phyloP scores from a whole-genome alignment of 1,139 yeast genomes.

The Yamadazyma jaroonii region DNA sequence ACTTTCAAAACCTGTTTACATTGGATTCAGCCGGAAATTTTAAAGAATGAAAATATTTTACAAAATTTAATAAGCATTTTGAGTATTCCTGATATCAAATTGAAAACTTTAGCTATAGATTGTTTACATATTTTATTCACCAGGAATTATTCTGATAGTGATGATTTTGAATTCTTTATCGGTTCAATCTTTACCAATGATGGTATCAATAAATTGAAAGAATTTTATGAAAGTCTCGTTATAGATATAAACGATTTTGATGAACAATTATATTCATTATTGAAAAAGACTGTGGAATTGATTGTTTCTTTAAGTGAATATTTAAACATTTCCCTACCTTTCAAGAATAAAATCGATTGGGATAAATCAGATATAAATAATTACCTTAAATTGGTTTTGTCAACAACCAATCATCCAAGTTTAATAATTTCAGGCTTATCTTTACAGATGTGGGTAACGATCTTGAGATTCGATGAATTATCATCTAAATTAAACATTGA shows the following conservation, averaged over 20 bases:
- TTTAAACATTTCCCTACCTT: slow-evolving; percentile 43
- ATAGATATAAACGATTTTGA: slow-evolving; percentile 77
- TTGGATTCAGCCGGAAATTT: slow-evolving; percentile 82
- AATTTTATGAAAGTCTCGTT: slow-evolving; percentile 60
- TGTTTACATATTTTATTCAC: slow-evolving; percentile 88
- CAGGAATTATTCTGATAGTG: slow-evolving; percentile 64
- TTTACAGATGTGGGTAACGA: slow-evolving; percentile 91
- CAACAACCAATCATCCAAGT: slow-evolving; percentile 81
- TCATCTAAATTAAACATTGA: slow-evolving; percentile 49
- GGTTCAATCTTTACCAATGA: slow-evolving; percentile 74
- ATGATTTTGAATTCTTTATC: slow-evolving; percentile 76
- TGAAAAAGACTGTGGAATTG: slow-evolving; percentile 92
- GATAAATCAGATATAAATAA: slow-evolving; percentile 55
- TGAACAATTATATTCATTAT: slow-evolving; percentile 71
- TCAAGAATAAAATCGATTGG: slow-evolving; percentile 41
- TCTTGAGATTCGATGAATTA: slow-evolving; percentile 77
- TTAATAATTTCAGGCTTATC: slow-evolving; percentile 89
- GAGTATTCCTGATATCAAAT: slow-evolving; percentile 56
- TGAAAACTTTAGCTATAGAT: slow-evolving; percentile 84
- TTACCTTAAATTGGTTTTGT: slow-evolving; percentile 70
- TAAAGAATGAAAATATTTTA: slow-evolving; percentile 65
- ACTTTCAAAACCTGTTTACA: slow-evolving; percentile 86
- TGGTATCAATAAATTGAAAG: slow-evolving; percentile 65
- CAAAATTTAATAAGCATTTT: slow-evolving; percentile 63
- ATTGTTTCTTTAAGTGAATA: slow-evolving; percentile 85